Evolutionary conservation across 1,284 basidiomycete genomes (phyloP).

Genomic region (Nidula niveotomentosa): DNA sequence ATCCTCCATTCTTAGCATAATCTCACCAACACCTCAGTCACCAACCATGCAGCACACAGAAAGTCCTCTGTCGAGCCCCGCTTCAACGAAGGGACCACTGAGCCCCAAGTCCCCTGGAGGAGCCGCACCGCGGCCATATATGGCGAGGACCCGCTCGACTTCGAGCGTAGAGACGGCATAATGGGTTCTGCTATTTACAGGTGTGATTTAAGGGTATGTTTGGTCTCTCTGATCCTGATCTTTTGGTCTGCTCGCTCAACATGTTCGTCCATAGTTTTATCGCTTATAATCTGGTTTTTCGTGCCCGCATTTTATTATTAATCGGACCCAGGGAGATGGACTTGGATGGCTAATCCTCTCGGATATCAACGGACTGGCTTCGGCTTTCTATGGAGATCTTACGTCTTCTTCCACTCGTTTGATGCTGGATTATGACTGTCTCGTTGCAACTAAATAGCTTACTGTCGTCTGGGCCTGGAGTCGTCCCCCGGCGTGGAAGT

Average conservation of each 20-base stretch:
- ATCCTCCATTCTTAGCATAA: slow-evolving; percentile 36
- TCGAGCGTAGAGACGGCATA: slow-evolving; percentile 3
- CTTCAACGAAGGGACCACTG: slow-evolving; percentile 1
- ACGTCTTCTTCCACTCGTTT: neutral
- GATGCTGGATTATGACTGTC: neutral
- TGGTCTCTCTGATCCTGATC: neutral
- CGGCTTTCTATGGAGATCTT: neutral
- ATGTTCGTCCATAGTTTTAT: neutral
- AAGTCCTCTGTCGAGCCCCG: slow-evolving; percentile 9
- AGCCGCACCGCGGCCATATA: neutral
- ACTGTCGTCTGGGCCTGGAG: neutral
- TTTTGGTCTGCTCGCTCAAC: too few species aligned
- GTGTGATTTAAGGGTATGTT: neutral
- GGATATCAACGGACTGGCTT: too few species aligned
- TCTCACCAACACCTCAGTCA: slow-evolving; percentile 24
- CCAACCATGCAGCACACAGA: slow-evolving; percentile 8
- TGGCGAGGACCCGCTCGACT: slow-evolving; percentile 1
- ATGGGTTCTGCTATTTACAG: neutral
- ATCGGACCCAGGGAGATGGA: too few species aligned
- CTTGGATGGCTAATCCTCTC: neutral
- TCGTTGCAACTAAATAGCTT: neutral
- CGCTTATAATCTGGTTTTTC: neutral
- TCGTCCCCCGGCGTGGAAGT: neutral
- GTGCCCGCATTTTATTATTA: too few species aligned
- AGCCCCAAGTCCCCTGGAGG: slow-evolving; percentile 1